Percentiles rank a stretch among this genome's conserved stretches.
Conservation (phyloP, 164 flowering plant species). For the Piper betle region DNA sequence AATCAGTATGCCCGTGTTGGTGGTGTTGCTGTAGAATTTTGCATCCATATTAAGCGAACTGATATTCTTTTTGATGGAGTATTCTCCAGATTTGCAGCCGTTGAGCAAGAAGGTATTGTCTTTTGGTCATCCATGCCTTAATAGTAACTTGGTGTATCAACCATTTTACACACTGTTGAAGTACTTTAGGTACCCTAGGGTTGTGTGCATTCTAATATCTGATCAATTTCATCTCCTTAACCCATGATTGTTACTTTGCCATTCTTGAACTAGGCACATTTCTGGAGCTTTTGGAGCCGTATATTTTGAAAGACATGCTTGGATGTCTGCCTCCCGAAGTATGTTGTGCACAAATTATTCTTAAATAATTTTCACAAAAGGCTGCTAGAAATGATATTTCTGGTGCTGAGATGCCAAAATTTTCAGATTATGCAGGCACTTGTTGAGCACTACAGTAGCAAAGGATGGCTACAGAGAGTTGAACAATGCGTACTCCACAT, state of each 20-base stretch:
- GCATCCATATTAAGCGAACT: conserved; percentile 78
- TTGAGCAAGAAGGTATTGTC: conserved; percentile 69
- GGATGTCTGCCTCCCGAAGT: conserved; percentile 94
- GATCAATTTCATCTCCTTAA: background rate
- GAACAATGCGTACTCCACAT: conserved; percentile 99
- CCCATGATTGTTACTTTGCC: background rate
- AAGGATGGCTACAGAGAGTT: conserved; percentile 96
- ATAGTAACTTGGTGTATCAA: no score
- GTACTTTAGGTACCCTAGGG: no score
- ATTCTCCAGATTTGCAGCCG: conserved; percentile 63
- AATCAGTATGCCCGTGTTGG: conserved; percentile 95
- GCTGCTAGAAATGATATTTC: background rate
- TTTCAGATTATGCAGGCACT: conserved; percentile 94
- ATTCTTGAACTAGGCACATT: conserved; percentile 50
- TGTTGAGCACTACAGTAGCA: conserved; percentile 89
- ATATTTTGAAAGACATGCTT: conserved; percentile 91
- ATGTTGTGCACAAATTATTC: background rate
- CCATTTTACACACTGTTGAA: no score
- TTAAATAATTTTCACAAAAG: background rate
- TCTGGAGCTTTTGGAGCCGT: conserved; percentile 97
- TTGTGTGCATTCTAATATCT: no score
- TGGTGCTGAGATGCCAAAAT: conserved; percentile 1
- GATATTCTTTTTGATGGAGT: conserved; percentile 90
- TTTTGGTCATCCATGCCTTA: background rate
- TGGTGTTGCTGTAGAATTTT: conserved; percentile 98